phyloP scores from a whole-genome alignment of 2,329 filamentous ascomycete species.

The Colletotrichum tabaci region DNA sequence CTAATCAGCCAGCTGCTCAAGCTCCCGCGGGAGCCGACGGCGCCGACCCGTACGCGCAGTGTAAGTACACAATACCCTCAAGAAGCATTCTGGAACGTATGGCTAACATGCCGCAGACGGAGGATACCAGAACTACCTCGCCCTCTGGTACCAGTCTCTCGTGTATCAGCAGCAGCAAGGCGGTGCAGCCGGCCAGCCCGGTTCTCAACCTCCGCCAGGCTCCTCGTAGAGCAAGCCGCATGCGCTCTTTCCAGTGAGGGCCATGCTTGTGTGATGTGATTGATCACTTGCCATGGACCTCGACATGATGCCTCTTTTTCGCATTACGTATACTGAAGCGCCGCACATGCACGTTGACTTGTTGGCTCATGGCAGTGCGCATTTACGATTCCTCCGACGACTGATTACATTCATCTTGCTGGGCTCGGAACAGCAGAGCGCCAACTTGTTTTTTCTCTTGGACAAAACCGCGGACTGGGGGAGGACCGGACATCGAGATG shows the following conservation, averaged over 20 bases:
- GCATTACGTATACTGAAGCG: conserved; percentile 41
- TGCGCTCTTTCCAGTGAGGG: conserved; percentile 34
- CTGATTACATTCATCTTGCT: conserved; percentile 36
- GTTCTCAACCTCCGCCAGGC: conserved; percentile 40
- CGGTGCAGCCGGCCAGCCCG: conserved; percentile 51
- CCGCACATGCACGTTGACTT: conserved; percentile 39
- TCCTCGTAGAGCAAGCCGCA: conserved; percentile 32
- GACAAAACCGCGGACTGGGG: conserved; percentile 27
- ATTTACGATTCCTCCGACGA: conserved; percentile 30
- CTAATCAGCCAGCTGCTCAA: conserved; percentile 60
- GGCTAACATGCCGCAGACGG: conserved; percentile 70
- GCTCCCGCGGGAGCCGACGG: conserved; percentile 64
- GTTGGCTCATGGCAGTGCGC: conserved; percentile 24
- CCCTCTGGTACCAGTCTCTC: conserved; percentile 84
- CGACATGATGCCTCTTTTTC: conserved; percentile 43
- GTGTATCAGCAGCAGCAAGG: conserved; percentile 59
- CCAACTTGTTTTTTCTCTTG: conserved; percentile 33
- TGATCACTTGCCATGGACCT: conserved; percentile 43
- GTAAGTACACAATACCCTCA: conserved; percentile 60
- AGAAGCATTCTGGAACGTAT: conserved; percentile 10
- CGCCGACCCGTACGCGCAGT: conserved; percentile 82
- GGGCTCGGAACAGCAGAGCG: conserved; percentile 38
- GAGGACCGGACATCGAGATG: conserved; percentile 5
- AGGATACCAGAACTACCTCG: conserved; percentile 85
- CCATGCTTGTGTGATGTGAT: conserved; percentile 43